Conservation (phyloP, 78 protist genomes). For the Dictyostelium brefeldianum region DNA sequence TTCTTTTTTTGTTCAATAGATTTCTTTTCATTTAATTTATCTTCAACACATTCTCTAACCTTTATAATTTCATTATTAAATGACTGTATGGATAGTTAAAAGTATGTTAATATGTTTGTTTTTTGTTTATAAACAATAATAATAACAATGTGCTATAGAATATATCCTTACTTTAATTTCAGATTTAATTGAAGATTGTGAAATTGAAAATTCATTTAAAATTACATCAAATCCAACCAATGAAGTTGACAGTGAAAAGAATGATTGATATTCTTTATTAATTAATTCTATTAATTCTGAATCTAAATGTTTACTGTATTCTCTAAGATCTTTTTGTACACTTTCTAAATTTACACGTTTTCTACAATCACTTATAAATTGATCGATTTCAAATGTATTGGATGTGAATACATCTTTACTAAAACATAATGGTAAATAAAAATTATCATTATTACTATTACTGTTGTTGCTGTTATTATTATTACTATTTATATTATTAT, state of each 20-base stretch:
- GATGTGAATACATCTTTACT: constrained; percentile 66
- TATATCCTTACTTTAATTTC: constrained; percentile 38
- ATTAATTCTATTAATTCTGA: constrained; percentile 66
- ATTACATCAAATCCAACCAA: constrained; percentile 53
- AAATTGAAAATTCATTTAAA: constrained; percentile 42
- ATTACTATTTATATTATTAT: not conserved
- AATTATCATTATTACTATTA: not conserved
- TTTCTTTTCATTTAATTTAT: constrained; percentile 65
- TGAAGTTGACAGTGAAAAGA: constrained; percentile 66
- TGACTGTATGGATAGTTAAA: not conserved
- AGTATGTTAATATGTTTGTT: not conserved
- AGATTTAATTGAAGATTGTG: constrained; percentile 58
- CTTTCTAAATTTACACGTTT: constrained; percentile 73
- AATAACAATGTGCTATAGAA: too few relatives aligned
- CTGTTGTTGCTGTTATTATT: not conserved
- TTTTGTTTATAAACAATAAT: not conserved
- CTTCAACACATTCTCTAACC: constrained; percentile 71
- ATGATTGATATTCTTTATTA: constrained; percentile 61
- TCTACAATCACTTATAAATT: constrained; percentile 64
- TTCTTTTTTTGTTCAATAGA: constrained; percentile 58
- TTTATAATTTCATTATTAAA: constrained; percentile 49
- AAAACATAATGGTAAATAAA: constrained; percentile 65
- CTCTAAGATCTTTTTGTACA: constrained; percentile 69
- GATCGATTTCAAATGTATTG: constrained; percentile 57
- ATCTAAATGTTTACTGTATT: constrained; percentile 34